Base-by-base conservation (phyloP, 2,329 filamentous ascomycete species). In the Tolypocladium endophyticum region DNA sequence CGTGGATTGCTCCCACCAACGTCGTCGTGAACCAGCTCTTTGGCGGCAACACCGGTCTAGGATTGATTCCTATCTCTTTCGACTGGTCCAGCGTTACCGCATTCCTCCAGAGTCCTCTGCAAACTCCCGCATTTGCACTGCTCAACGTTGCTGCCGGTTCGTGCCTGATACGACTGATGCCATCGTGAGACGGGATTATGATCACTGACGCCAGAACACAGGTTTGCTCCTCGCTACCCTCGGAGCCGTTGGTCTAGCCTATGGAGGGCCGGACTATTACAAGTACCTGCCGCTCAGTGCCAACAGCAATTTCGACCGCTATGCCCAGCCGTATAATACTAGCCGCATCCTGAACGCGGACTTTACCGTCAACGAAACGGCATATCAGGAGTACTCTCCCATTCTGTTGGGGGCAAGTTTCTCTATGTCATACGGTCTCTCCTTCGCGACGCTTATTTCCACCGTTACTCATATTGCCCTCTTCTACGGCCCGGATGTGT, bases 21-120 rank as follows among this genome's bases (percentile, higher is more conserved):
- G 73, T 82, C 2, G 70, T 84, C 16, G 72, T 88, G 59, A 88
- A 88, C 68, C 85, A 88, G 68, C 67, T 88, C 4, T 87, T 88
- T 61, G 86, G 85, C 4, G 84, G 83, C 7, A 77, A 77, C 59
- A 81, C 81, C 7, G 85, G 86, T 0, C 72, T 87, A 5, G 84
- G 81, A 0, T 71, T 89, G 16, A 76, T 88, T 36, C 85, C 85
- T 9, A 78, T 87, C 11, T 87, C 84, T 0, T 84, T 89, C 60
- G 86, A 88, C 71, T 88, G 86, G 86, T 81, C 79, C 57, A 78
- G 84, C 57, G 76, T 86, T 60, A 78, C 80, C 2, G 83, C 79
- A 18, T 87, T 81, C 65, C 73, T 82, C 57, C 70, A 72, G 16
- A 81, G 78, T 20, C 84, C 83, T 12, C 70, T 86, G 33, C 82